A percentile compares a stretch with the other conserved stretches of the same genome.
These are phyloP conservation scores for Vaccinium myrtillus DNA, from an alignment of 148 eudicot genomes.

Conservation along the genomic window DNA sequence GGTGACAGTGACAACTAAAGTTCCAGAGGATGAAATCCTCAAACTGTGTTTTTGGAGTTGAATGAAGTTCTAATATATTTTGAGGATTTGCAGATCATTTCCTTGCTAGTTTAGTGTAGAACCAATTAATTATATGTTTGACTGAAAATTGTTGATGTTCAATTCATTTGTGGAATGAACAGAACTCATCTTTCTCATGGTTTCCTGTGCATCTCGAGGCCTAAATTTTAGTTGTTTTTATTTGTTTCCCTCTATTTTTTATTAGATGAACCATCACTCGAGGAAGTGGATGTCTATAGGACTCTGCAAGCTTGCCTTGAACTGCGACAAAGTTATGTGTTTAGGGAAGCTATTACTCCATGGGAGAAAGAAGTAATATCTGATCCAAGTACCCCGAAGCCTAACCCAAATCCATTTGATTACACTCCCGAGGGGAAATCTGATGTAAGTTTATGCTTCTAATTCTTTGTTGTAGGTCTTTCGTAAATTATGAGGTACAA, in stretches of 20 bases:
- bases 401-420: slow-evolving; percentile 78
- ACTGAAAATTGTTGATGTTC: background rate
- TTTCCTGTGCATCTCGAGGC: background rate
- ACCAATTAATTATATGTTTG: background rate
- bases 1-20: background rate
- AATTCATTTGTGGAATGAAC: background rate
- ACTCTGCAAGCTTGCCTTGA: slow-evolving; percentile 91
- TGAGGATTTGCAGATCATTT: background rate
- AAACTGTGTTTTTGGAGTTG: background rate
- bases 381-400: slow-evolving; percentile 94
- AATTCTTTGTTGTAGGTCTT: slow-evolving; percentile 1
- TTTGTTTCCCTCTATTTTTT: slow-evolving; percentile 17
- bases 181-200: background rate
- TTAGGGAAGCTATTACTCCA: slow-evolving; percentile 82
- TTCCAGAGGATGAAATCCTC: background rate
- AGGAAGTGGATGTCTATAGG: slow-evolving; percentile 82
- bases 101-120: background rate
- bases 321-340: slow-evolving; percentile 78
- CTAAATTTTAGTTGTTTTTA: slow-evolving; percentile 7
- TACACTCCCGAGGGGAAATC: slow-evolving; percentile 66
- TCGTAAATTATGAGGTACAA: slow-evolving; percentile 7
- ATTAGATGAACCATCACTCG: slow-evolving; percentile 77
- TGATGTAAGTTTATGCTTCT: slow-evolving; percentile 52
- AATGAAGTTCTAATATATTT: background rate
- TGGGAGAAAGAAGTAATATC: slow-evolving; percentile 91